A percentile compares a stretch with the other conserved stretches of the same genome.
Conservation (phyloP, 2,329 filamentous ascomycete species). For the Alternaria arborescens region DNA sequence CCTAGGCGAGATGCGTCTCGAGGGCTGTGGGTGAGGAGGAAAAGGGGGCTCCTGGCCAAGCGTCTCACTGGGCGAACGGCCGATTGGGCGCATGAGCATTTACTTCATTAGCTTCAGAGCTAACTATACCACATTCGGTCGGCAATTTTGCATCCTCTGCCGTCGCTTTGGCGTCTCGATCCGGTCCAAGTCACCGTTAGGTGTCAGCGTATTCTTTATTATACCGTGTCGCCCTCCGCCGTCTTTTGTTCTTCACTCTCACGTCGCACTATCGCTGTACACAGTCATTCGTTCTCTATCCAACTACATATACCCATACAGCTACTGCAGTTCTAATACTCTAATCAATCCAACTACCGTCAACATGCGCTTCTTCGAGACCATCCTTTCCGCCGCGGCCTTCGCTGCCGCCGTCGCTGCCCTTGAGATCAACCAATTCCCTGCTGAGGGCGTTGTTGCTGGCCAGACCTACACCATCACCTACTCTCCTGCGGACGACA, state of each 20-base stretch:
- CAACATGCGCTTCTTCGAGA: conserved; percentile 62
- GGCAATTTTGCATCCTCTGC: conserved; percentile 46
- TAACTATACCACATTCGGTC: conserved; percentile 29
- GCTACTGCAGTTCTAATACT: conserved; percentile 27
- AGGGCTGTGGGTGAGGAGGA: conserved; percentile 13
- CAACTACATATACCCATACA: conserved; percentile 21
- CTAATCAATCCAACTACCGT: conserved; percentile 24
- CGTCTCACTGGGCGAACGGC: conserved; percentile 22
- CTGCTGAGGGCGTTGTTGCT: conserved; percentile 58
- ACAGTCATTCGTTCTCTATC: conserved; percentile 42
- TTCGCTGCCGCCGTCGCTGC: conserved; percentile 55
- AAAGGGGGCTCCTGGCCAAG: conserved; percentile 30
- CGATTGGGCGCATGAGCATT: conserved; percentile 34
- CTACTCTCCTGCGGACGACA: conserved; percentile 56
- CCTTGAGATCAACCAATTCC: conserved; percentile 58
- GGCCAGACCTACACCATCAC: conserved; percentile 60
- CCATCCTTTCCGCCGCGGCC: conserved; percentile 56
- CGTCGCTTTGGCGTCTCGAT: conserved; percentile 40
- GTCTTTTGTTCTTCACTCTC: conserved; percentile 26
- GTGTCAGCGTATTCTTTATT: conserved; percentile 31
- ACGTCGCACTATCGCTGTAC: conserved; percentile 31
- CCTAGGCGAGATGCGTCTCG: conserved; percentile 15
- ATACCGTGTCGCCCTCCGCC: conserved; percentile 19
- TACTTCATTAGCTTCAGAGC: conserved; percentile 33
- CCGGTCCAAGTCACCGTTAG: conserved; percentile 3